phyloP scores from a whole-genome alignment of 805 yeast genomes.

The Schwanniomyces vanrijiae region DNA sequence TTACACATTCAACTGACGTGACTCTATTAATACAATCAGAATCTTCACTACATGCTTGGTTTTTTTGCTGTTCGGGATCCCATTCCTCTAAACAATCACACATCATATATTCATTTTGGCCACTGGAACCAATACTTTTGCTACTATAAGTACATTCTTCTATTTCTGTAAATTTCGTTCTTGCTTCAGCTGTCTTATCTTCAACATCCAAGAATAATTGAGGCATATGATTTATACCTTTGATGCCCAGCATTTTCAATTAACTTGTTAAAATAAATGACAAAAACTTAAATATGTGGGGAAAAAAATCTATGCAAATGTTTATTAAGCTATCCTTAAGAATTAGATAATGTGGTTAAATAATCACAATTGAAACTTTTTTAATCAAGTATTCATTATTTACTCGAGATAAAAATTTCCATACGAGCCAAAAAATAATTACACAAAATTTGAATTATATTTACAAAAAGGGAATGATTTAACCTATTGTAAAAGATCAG shows the following conservation, averaged over 20 bases:
- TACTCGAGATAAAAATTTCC: conserved; percentile 2
- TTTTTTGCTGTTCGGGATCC: conserved; percentile 37
- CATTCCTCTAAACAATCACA: conserved; percentile 78
- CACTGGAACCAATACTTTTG: conserved; percentile 65
- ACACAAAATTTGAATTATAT: not conserved
- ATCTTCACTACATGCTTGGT: conserved; percentile 76
- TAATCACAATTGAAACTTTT: not conserved
- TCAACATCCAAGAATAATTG: conserved; percentile 39
- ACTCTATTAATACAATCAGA: conserved; percentile 90
- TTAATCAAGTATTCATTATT: not conserved
- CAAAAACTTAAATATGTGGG: not conserved
- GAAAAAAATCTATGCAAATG: not conserved
- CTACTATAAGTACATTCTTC: conserved; percentile 61
- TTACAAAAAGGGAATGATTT: not conserved
- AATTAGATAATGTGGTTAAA: not conserved
- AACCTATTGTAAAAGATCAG: conserved; percentile 6
- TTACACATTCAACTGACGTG: conserved; percentile 88
- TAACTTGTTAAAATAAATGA: not conserved
- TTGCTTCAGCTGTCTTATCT: conserved; percentile 71
- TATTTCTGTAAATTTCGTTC: conserved; percentile 53
- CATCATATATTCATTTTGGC: conserved; percentile 80
- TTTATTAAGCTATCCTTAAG: not conserved
- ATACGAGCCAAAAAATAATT: not conserved
- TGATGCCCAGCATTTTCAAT: conserved; percentile 6
- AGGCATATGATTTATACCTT: conserved; percentile 5